Percentiles rank a stretch among this genome's conserved stretches.
Conservation (phyloP, 371 early-diverging fungal genomes). For the Mortierella sp. region DNA sequence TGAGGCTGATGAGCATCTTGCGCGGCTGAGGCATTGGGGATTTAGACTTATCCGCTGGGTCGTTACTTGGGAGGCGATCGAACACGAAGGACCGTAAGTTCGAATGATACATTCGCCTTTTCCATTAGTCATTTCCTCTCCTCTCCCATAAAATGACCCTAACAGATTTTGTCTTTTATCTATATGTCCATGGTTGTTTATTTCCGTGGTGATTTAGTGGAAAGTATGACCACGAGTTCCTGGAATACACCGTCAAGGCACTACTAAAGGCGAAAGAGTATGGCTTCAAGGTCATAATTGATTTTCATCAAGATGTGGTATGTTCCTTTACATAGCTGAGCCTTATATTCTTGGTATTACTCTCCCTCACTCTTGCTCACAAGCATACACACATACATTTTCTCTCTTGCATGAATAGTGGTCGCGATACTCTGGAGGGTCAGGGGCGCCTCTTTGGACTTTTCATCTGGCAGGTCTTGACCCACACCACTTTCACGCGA, state of each 20-base stretch:
- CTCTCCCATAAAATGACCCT: neutral
- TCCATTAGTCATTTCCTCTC: neutral
- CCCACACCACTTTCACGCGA: constrained; percentile 65
- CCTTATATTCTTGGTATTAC: neutral
- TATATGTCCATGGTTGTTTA: constrained; percentile 1
- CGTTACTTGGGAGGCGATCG: constrained; percentile 91
- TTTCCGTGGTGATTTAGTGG: constrained; percentile 57
- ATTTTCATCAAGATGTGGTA: constrained; percentile 83
- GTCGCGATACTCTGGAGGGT: constrained; percentile 84
- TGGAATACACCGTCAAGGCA: constrained; percentile 77
- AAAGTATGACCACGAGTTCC: constrained; percentile 83
- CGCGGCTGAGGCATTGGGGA: constrained; percentile 78
- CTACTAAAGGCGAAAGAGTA: constrained; percentile 70
- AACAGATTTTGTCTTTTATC: neutral
- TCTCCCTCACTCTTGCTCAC: neutral
- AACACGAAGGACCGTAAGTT: constrained; percentile 79
- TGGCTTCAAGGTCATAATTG: constrained; percentile 84
- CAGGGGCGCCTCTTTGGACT: constrained; percentile 93
- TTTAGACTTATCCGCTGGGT: constrained; percentile 81
- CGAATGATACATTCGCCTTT: neutral
- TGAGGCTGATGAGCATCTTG: constrained; percentile 85
- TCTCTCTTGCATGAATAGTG: constrained; percentile 56
- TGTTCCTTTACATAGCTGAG: constrained; percentile 10
- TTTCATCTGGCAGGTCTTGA: constrained; percentile 78
- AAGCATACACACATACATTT: too few species aligned